A percentile compares a stretch with the other conserved stretches of the same genome.
These are phyloP conservation scores for Nakazawaea laoshanensis DNA, from an alignment of 805 yeast species.

Conservation along the genomic window DNA sequence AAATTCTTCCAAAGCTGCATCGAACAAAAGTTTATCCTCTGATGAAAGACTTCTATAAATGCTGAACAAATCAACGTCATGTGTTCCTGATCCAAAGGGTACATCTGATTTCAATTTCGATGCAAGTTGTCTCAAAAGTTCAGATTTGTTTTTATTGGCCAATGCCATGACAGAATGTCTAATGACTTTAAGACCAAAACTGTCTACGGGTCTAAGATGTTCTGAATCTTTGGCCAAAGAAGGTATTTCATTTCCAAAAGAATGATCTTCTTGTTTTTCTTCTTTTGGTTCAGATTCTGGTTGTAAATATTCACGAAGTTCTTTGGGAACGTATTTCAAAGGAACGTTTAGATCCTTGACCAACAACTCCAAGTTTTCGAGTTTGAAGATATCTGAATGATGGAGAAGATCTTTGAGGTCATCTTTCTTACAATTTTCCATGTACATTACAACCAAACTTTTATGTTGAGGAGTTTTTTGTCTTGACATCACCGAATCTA, in stretches of 20 bases:
- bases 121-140: conserved; percentile 5
- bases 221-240: conserved; percentile 48
- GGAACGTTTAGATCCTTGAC: conserved; percentile 14
- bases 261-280: conserved; percentile 12
- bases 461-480: background rate
- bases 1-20: conserved; percentile 55
- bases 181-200: conserved; percentile 71
- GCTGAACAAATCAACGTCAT: conserved; percentile 52
- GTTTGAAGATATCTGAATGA: conserved; percentile 46
- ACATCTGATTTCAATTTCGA: conserved; percentile 6
- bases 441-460: conserved; percentile 5
- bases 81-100: conserved; percentile 1
- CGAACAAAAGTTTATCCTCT: conserved; percentile 44
- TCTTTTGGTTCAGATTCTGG: conserved; percentile 13
- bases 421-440: conserved; percentile 1
- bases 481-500: conserved; percentile 27
- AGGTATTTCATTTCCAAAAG: conserved; percentile 17
- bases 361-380: conserved; percentile 29
- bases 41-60: conserved; percentile 48
- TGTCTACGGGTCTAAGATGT: conserved; percentile 55
- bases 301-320: conserved; percentile 22
- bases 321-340: conserved; percentile 20
- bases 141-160: conserved; percentile 16
- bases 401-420: conserved; percentile 24
- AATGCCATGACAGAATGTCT: conserved; percentile 63